Base-by-base conservation (phyloP, 1,284 basidiomycete species). In the Cerioporus squamosus region DNA sequence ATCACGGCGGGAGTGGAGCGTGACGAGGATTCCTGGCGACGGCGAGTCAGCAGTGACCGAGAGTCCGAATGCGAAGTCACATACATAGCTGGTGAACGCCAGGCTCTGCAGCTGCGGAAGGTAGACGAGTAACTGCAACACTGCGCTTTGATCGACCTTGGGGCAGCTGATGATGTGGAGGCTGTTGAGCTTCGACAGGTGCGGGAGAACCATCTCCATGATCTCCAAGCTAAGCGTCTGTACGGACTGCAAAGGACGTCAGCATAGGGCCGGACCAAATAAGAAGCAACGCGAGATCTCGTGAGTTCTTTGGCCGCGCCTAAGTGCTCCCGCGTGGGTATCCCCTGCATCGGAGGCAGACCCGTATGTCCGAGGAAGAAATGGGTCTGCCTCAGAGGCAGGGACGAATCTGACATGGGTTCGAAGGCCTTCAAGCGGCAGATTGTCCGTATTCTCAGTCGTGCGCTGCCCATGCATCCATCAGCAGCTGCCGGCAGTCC, bases 91-190 rank as follows among this genome's bases (percentile, higher is more conserved):
- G 6, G 84, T 83, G 18, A 90, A 75, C 1, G 87, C 83, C 0
- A 91, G 73, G 59, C 78, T 84, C 62, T 83, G 81, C 9, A 91
- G 75, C 9, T 74, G 66, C 0, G 87, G 86, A 0, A 80, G 82
- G 49, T 82, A 73, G 0, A 68, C 59, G 8, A 81, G 69, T 10
- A 82, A 74, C 14, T 72, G 73, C 38, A 91, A 73, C 9, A 87
- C 71, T 20, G 69, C 66, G 9, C 68, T 59, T 63, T 89, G 84
- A 47, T 84, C 78, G 26, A 87, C 67, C 60, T 81, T 81, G 2
- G 78, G 69, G 68, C 89, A 91, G 8, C 76, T 77, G 22, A 89
- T 67, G 38, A 91, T 68, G 68, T 90, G 85, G 2, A 91, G 74
- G 12, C 80, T 80, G 10, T 72, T 70, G 9, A 91, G 75, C 31